Evolutionary conservation across 805 yeast species (phyloP), one percentile per base, ranked within the genome.

Genomic region (Suhomyces faveliae): DNA sequence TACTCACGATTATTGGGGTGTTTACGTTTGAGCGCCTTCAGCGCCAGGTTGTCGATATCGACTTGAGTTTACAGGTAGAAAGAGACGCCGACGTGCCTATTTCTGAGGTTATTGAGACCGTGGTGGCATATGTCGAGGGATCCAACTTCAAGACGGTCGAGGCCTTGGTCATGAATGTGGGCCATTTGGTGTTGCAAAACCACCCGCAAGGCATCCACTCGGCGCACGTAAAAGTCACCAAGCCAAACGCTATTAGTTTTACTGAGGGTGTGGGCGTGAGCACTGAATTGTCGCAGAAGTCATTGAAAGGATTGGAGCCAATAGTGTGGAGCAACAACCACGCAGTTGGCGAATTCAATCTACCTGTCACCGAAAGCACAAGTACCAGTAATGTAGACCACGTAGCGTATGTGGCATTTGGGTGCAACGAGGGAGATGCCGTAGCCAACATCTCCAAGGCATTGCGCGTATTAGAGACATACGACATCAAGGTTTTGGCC

Each of bases 181-280:
- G 89, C 2, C 83, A 82, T 52, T 61, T 80, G 41, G 69, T 84
- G 2, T 69, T 79, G 30, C 72, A 74, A 49, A 62, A 71, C 35
- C 68, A 70, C 20, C 53, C 49, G 11, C 33, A 46, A 7, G 58
- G 54, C 21, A 62, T 81, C 5, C 57, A 62, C 4, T 58, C 66
- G 19, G 79, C 78, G 1, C 57, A 64, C 13, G 94, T 87, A 0
- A 74, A 73, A 22, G 96, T 90, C 0, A 79, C 83, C 35, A 94
- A 94, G 64, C 92, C 96, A 4, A 86, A 89, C 57, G 98, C 98
- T 1, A 80, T 94, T 15, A 84, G 89, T 1, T 83, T 77, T 60
- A 88, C 97, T 0, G 84, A 86, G 35, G 95, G 92, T 19, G 98
- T 96, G 12, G 98, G 97, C 4, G 96, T 92, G 4, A 78, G 84